A percentile compares a stretch with the other conserved stretches of the same genome.
Conservation (phyloP, 331 rosid species). For the Rhamnella rubrinervis region DNA sequence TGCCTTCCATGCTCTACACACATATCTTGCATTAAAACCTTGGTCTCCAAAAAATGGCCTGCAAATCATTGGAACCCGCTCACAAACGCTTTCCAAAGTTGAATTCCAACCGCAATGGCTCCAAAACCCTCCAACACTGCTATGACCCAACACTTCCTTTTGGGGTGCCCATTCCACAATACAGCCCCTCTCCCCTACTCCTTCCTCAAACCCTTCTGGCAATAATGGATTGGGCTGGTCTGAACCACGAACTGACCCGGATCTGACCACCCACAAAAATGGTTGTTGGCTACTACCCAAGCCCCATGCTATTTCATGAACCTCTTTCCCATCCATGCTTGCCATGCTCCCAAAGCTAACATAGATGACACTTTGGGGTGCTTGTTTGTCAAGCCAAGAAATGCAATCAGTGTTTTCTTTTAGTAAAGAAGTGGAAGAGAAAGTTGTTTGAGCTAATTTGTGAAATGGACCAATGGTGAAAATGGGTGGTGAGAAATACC, state of each 20-base stretch:
- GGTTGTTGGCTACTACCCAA: constrained; percentile 35
- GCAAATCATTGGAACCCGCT: no score
- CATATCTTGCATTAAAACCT: no score
- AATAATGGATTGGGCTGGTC: constrained; percentile 34
- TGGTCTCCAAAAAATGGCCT: no score
- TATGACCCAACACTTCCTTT: constrained; percentile 33
- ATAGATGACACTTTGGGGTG: constrained; percentile 35
- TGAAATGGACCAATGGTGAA: constrained; percentile 50
- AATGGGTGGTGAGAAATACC: constrained; percentile 30
- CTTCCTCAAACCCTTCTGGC: constrained; percentile 30
- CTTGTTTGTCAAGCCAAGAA: constrained; percentile 40
- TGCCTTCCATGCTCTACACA: no score
- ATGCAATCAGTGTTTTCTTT: constrained; percentile 40
- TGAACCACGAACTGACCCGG: constrained; percentile 19
- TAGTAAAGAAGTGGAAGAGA: constrained; percentile 28
- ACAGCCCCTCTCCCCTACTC: constrained; percentile 18
- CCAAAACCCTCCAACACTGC: constrained; percentile 19
- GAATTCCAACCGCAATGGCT: no score
- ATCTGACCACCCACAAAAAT: constrained; percentile 48
- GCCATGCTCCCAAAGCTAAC: constrained; percentile 49
- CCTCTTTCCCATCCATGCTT: constrained; percentile 16
- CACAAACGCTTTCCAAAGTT: no score
- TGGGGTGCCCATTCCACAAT: constrained; percentile 60
- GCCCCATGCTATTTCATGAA: constrained; percentile 47
- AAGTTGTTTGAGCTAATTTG: constrained; percentile 12